Base-by-base conservation (phyloP, 1,284 basidiomycete species). In the Ganoderma lingzhi region DNA sequence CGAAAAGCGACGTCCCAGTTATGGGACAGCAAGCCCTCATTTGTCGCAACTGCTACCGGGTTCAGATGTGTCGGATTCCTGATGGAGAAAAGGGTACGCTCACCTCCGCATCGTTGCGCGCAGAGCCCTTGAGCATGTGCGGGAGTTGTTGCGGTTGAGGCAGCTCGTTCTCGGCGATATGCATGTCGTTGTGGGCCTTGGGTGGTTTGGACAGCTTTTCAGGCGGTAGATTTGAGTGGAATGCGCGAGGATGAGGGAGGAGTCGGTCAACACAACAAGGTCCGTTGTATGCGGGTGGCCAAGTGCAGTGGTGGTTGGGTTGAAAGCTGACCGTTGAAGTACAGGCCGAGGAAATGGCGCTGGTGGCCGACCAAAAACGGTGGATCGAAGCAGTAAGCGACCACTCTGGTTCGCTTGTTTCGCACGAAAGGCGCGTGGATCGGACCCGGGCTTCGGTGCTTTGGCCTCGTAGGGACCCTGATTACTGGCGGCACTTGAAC, bases 101-200 rank as follows among this genome's bases (percentile, higher is more conserved):
- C 23, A 48, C 45, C 45, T 48, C 3, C 2, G 23, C 9, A 3
- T 48, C 45, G 1, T 48, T 12, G 6, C 45, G 8, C 45, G 8
- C 45, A 0, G 6, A 23, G 3, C 3, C 10, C 10, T 9, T 8
- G 6, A 48, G 10, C 1, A 12, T 12, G 0, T 2, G n/a, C 2
- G 45, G 45, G 1, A 48, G 8, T 23, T 10, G n/a, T 0, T 23
- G n/a, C 9, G 10, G n/a, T 10, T 48, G 45, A 0, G n/a, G 45
- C n/a, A 48, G 45, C n/a, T 8, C 6, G 8, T 48, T 10, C n/a
- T 48, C n/a, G n/a, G 1, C 23, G 45, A 19, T 15, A 19, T 45
- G 5, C 44, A 45, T 45, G 44, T n/a, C 14, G 44, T 19, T 3
- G 35, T 35, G 4, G 35, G 8, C 8, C 3, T 35, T 35, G 35